Base-by-base conservation (phyloP, 306 rosid genomes). In the Cicer cuneatum region DNA sequence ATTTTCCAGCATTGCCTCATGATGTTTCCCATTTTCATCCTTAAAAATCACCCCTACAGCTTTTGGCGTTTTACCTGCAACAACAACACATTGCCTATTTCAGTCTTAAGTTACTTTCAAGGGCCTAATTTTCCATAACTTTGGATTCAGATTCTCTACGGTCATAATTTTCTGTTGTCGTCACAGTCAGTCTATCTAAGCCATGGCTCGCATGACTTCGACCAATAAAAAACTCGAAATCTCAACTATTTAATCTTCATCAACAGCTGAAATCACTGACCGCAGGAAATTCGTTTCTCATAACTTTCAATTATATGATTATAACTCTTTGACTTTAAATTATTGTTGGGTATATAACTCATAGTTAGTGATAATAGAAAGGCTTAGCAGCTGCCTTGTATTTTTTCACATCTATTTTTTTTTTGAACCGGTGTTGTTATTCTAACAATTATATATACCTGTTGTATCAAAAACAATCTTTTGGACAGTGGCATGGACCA, bases 1-100 rank as follows among this genome's bases (percentile, higher is more conserved):
- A 49, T 85, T 87, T 21, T 58, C 43, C 1, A 94, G 80, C 47
- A 64, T 16, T 80, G 96, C 98, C 39, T 90, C 78, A 72, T 88
- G 97, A 14, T 75, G 79, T n/a, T 81, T 84, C 73, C 97, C 98
- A 67, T 88, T 86, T 77, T 91, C 98, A 78, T 94, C 98, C 58
- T 86, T 78, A 77, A 94, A 94, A 21, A 89, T 80, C 13, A 90
- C 98, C 58, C 97, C 97, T 38, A 88, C 84, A 41, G 93, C 91
- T 85, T 80, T 88, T 72, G 94, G 96, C 18, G 33, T 79, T 74
- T 84, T 86, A 58, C 90, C 97, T 93, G 51, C 70, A 81, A 72
- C 1, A 69, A 3, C 8, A 56, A 11, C 43, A 68, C 45, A 62
- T 53, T 72, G 18, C 18, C 7, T 12, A 10, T 72, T 46, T 57